A percentile compares a stretch with the other conserved stretches of the same genome.
These are phyloP conservation scores for Ganoderma meredithae DNA, from an alignment of 1,284 basidiomycete species.

Conservation along the genomic window DNA sequence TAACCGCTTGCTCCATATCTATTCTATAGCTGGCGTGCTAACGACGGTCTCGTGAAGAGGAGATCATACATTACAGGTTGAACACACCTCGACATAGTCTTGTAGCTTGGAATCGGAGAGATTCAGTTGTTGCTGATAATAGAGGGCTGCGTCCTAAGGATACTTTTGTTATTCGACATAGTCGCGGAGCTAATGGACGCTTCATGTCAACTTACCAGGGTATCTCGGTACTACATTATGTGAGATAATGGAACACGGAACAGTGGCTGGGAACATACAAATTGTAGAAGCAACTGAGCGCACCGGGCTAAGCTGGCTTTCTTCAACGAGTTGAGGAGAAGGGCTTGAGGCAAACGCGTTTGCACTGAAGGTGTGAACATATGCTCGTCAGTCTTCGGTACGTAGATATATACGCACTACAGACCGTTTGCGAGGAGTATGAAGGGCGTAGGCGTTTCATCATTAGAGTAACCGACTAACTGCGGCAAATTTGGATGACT, in stretches of 20 bases:
- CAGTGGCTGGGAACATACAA: conserved; percentile 29
- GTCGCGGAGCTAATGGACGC: background rate
- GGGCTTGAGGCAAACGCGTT: conserved; percentile 45
- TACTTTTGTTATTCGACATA: background rate
- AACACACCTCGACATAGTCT: conserved; percentile 56
- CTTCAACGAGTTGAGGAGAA: conserved; percentile 36
- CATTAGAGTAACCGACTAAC: conserved; percentile 59
- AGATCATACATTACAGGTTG: background rate
- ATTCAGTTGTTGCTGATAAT: conserved; percentile 54
- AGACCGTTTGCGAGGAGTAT: conserved; percentile 58
- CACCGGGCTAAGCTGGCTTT: conserved; percentile 47
- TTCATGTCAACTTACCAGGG: conserved; percentile 42
- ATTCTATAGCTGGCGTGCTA: conserved; percentile 55
- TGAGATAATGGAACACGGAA: background rate
- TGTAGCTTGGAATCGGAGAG: conserved; percentile 53
- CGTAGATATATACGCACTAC: background rate
- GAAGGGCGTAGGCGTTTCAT: conserved; percentile 54
- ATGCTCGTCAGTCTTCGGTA: background rate
- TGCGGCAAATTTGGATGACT: conserved; percentile 64
- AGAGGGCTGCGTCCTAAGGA: conserved; percentile 53
- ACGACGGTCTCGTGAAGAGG: background rate
- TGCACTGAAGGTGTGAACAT: conserved; percentile 42
- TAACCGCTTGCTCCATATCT: conserved; percentile 50
- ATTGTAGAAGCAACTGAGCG: conserved; percentile 47
- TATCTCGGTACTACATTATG: conserved; percentile 50